Percentiles rank a stretch among this genome's conserved stretches.
These are phyloP conservation scores for Chenopodium berlandieri DNA, from an alignment of 148 eudicot species.

Conservation along the genomic window DNA sequence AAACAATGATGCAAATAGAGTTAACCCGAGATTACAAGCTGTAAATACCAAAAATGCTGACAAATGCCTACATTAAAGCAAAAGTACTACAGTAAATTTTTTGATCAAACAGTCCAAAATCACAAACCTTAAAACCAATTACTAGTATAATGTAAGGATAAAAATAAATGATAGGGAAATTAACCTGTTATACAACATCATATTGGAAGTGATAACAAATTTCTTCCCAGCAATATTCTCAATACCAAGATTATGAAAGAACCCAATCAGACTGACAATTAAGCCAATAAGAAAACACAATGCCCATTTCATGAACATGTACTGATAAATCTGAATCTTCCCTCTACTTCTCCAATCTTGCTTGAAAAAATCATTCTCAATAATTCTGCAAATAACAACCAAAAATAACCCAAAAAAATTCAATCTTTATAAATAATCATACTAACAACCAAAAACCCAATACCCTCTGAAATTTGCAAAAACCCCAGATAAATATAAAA, in stretches of 20 bases:
- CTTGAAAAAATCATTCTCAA: conserved; percentile 81
- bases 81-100: neutral
- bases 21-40: conserved; percentile 64
- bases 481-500: neutral
- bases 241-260: conserved; percentile 68
- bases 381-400: conserved; percentile 48
- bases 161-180: conserved; percentile 1
- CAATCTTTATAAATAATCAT: neutral
- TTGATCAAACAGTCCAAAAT: neutral
- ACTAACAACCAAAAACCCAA: conserved; percentile 2
- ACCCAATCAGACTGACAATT: conserved; percentile 64
- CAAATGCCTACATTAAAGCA: conserved; percentile 41
- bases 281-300: conserved; percentile 69
- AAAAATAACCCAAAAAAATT: neutral
- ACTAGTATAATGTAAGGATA: neutral
- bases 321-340: conserved; percentile 59
- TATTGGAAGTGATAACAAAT: conserved; percentile 81
- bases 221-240: conserved; percentile 86
- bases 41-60: conserved; percentile 73
- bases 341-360: conserved; percentile 84
- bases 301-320: conserved; percentile 77
- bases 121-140: neutral
- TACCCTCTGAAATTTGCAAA: neutral
- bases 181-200: conserved; percentile 66
- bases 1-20: conserved; percentile 65